phyloP scores from a whole-genome alignment of 1,284 basidiomycete genomes.

The Pterulicium gracile region DNA sequence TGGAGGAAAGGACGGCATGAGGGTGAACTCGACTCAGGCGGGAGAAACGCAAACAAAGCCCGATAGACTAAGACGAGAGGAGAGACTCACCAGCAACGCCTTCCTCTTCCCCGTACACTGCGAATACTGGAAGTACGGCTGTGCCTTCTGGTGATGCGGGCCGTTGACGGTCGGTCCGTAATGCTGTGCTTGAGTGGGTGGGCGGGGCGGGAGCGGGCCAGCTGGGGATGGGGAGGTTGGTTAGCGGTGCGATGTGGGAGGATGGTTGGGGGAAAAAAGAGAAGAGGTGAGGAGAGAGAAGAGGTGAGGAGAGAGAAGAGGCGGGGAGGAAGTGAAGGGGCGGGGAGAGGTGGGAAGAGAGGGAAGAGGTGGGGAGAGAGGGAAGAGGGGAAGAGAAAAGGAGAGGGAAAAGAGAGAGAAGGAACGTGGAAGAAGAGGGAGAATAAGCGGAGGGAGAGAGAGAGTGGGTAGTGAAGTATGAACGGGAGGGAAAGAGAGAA shows the following conservation, averaged over 20 bases:
- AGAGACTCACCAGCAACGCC: constrained; percentile 24
- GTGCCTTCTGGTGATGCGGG: constrained; percentile 34
- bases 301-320: not conserved
- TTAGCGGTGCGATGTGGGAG: not conserved
- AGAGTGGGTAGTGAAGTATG: too few relatives aligned
- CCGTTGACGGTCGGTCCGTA: constrained; percentile 57
- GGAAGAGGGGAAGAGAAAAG: not conserved
- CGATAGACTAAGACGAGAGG: too few relatives aligned
- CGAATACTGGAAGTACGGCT: constrained; percentile 74
- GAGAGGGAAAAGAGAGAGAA: not conserved
- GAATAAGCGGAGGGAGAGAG: not conserved
- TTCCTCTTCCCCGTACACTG: constrained; percentile 76
- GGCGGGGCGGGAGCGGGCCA: constrained; percentile 34
- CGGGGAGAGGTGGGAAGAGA: not conserved
- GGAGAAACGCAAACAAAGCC: too few relatives aligned
- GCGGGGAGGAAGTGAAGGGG: not conserved
- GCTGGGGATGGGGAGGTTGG: constrained; percentile 15
- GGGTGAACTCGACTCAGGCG: not conserved
- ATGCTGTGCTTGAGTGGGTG: constrained; percentile 53
- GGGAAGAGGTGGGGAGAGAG: not conserved
- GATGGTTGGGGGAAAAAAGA: not conserved
- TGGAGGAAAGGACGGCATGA: not conserved
- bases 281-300: not conserved
- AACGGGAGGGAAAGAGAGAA: not conserved
- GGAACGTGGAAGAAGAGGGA: not conserved